phyloP scores from a whole-genome alignment of 179 eudicot genomes.

The Corrigiola litoralis region DNA sequence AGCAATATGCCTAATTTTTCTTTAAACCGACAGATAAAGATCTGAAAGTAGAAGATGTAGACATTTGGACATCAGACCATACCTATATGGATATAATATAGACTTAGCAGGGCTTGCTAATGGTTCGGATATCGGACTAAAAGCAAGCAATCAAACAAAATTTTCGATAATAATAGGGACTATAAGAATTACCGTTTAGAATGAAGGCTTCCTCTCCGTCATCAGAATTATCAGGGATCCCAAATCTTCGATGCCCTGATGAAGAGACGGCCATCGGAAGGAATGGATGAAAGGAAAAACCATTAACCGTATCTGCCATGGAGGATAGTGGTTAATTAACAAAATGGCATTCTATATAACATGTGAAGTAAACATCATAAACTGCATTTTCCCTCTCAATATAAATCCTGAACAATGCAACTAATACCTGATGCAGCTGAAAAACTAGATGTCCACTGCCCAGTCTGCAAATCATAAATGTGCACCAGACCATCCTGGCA shows the following conservation, averaged over 20 bases:
- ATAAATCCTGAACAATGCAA: neutral
- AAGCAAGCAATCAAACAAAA: neutral
- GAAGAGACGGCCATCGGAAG: slow-evolving; percentile 91
- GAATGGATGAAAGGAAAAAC: slow-evolving; percentile 84
- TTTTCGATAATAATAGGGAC: neutral
- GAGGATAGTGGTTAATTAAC: slow-evolving; percentile 3
- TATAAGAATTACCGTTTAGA: slow-evolving; percentile 44
- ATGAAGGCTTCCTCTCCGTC: slow-evolving; percentile 30
- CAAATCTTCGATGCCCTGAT: slow-evolving; percentile 92
- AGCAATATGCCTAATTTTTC: too few species aligned
- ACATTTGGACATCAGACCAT: neutral
- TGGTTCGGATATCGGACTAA: neutral
- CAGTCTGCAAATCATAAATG: slow-evolving; percentile 89
- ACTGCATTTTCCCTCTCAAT: neutral
- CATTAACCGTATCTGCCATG: slow-evolving; percentile 77
- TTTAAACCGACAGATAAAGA: too few species aligned
- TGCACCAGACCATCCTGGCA: slow-evolving; percentile 89
- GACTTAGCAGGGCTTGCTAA: too few species aligned
- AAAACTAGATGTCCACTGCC: slow-evolving; percentile 92
- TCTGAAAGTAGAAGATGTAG: too few species aligned
- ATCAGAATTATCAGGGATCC: slow-evolving; percentile 49
- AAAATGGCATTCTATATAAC: neutral
- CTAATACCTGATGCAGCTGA: slow-evolving; percentile 81
- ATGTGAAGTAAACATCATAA: neutral
- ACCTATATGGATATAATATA: neutral